Conservation (phyloP, 1,284 basidiomycete genomes). For the Ceratobasidium sp. region DNA sequence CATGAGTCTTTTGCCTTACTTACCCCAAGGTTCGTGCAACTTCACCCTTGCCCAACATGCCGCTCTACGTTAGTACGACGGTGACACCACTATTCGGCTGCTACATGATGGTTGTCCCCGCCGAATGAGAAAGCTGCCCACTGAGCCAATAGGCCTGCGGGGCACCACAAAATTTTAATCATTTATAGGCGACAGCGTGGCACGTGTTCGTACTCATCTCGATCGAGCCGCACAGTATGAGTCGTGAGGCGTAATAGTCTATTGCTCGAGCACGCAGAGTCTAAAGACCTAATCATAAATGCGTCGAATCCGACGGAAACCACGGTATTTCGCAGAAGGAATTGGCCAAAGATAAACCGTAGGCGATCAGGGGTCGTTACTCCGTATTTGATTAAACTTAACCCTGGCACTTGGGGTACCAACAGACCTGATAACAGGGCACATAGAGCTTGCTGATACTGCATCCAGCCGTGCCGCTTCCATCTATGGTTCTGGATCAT, state of each 20-base stretch:
- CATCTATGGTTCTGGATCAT: background rate
- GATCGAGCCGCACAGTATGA: background rate
- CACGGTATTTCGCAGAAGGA: background rate
- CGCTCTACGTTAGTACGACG: no score
- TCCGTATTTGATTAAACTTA: conserved; percentile 22
- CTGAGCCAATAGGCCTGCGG: background rate
- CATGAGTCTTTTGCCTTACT: no score
- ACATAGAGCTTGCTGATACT: no score
- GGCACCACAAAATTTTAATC: background rate
- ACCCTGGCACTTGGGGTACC: background rate
- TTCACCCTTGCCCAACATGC: no score
- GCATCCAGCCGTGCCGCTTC: background rate
- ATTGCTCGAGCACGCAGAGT: background rate
- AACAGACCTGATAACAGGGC: background rate
- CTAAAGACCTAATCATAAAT: background rate
- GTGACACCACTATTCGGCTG: no score
- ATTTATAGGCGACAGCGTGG: background rate
- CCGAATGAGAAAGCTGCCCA: background rate
- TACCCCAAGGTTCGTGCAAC: no score
- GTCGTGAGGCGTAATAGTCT: background rate
- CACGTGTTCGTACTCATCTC: background rate
- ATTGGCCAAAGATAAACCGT: background rate
- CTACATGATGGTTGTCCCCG: no score
- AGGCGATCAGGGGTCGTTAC: background rate
- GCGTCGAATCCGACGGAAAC: background rate